Evolutionary conservation across 225 moss, liverwort and hornwort genomes (phyloP).

Genomic region (Sphagnum tenellum): DNA sequence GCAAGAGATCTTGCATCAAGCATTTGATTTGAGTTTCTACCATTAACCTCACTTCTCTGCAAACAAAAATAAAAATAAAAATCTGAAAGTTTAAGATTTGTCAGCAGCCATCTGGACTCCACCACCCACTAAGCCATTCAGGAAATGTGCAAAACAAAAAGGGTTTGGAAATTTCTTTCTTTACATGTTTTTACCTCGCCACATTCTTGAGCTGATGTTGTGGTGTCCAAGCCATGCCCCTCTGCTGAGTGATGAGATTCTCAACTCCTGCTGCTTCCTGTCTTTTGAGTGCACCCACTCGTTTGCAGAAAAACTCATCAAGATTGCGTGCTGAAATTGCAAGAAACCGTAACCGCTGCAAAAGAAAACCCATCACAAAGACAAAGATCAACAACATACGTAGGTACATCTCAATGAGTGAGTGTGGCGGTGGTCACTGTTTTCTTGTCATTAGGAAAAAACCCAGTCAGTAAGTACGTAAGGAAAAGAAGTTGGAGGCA

Average conservation of each 20-base stretch:
- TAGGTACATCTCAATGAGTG: too few relatives aligned
- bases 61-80: not conserved
- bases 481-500: too few relatives aligned
- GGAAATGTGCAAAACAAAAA: too few relatives aligned
- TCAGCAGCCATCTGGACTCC: too few relatives aligned
- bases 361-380: not conserved
- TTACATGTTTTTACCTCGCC: conserved; percentile 18
- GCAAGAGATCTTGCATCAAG: conserved; percentile 36
- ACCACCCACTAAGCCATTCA: too few relatives aligned
- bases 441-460: too few relatives aligned
- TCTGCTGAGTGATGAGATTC: conserved; percentile 34
- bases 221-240: conserved; percentile 35
- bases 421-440: too few relatives aligned
- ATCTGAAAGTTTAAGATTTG: too few relatives aligned
- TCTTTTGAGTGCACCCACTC: conserved; percentile 47
- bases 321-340: conserved; percentile 44
- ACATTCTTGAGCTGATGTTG: conserved; percentile 47
- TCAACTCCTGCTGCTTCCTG: conserved; percentile 54
- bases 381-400: too few relatives aligned
- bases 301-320: conserved; percentile 52
- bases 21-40: conserved; percentile 45
- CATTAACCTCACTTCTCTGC: conserved; percentile 54
- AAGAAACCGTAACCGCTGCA: conserved; percentile 42
- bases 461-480: too few relatives aligned
- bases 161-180: too few relatives aligned